Percentiles rank a stretch among this genome's conserved stretches.
phyloP scores from a whole-genome alignment of 305 asterid species.

The Plantago coronopus region DNA sequence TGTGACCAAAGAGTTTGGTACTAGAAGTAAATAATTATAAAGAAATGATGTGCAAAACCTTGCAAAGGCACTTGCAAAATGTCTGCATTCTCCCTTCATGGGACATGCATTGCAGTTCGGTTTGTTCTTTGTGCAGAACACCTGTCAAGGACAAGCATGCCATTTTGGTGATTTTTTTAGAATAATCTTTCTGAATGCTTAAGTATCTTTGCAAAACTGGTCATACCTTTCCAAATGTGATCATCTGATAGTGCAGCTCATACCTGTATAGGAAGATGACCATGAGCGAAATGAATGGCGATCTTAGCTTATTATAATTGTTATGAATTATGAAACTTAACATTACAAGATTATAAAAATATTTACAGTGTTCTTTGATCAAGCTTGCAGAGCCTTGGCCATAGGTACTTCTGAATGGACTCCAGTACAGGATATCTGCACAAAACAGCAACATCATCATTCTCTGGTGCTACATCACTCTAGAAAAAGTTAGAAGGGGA shows the following conservation, averaged over 20 bases:
- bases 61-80: conserved; percentile 97
- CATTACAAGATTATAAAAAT: conserved; percentile 12
- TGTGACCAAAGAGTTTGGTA: background rate
- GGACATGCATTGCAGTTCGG: conserved; percentile 99
- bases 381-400: conserved; percentile 99
- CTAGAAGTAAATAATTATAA: conserved; percentile 16
- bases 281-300: conserved; percentile 27
- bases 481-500: conserved; percentile 16
- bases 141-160: conserved; percentile 46
- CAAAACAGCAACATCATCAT: conserved; percentile 27
- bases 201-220: conserved; percentile 10
- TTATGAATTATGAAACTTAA: conserved; percentile 5
- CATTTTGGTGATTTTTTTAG: conserved; percentile 20
- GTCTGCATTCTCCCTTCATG: conserved; percentile 98
- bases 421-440: conserved; percentile 92
- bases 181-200: conserved; percentile 16
- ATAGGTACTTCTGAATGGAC: conserved; percentile 86
- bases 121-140: conserved; percentile 93
- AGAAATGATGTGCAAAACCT: conserved; percentile 49
- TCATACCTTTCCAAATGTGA: conserved; percentile 96
- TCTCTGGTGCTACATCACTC: conserved; percentile 20
- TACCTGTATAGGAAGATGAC: conserved; percentile 56
- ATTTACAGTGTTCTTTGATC: conserved; percentile 95
- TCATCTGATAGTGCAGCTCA: conserved; percentile 98
- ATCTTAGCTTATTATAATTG: conserved; percentile 19